These are phyloP conservation scores for Immersiella caudata DNA, from an alignment of 495 filamentous ascomycete species.

Conservation along the genomic window DNA sequence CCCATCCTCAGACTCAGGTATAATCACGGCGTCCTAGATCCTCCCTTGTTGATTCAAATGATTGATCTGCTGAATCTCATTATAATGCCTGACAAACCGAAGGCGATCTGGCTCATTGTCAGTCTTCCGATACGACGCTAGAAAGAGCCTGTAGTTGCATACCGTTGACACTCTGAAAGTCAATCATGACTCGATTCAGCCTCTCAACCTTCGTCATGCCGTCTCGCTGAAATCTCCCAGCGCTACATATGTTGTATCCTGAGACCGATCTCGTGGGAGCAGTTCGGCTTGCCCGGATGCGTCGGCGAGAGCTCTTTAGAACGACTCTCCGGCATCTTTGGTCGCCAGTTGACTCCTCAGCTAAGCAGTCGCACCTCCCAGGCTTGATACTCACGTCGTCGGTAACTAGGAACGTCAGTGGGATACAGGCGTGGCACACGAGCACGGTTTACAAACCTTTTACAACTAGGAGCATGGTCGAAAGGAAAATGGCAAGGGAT, in stretches of 20 bases:
- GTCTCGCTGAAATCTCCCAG: slow-evolving; percentile 21
- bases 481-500: slow-evolving; percentile 14
- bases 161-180: slow-evolving; percentile 24
- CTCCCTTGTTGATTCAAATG: no score
- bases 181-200: slow-evolving; percentile 22
- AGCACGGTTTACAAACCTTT: not conserved
- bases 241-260: slow-evolving; percentile 16
- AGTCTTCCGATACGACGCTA: not conserved
- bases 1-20: no score
- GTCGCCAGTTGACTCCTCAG: not conserved
- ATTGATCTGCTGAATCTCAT: no score
- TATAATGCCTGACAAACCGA: no score
- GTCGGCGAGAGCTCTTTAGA: not conserved
- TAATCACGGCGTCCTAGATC: no score
- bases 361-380: slow-evolving; percentile 1
- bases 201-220: slow-evolving; percentile 15
- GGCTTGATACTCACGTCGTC: slow-evolving; percentile 7
- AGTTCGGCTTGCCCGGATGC: not conserved
- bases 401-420: not conserved
- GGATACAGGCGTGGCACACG: not conserved
- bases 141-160: not conserved
- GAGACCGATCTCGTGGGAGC: not conserved
- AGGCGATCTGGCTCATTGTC: not conserved
- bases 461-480: not conserved
- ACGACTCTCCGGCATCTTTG: not conserved